Evolutionary conservation across 192 early-diverging fungal genomes (phyloP).

Genomic region (Jimgerdemannia lactiflua): DNA sequence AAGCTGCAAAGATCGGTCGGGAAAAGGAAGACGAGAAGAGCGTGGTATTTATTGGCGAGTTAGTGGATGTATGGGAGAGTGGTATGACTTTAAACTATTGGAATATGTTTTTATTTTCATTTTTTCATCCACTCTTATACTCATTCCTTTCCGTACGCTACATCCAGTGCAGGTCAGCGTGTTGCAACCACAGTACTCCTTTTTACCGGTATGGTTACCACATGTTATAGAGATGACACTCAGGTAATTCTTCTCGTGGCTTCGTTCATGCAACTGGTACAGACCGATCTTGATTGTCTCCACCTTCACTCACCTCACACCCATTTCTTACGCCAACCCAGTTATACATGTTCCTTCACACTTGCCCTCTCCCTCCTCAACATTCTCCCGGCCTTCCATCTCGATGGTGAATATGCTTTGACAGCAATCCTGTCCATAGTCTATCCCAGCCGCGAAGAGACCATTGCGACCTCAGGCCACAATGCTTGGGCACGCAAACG

Average conservation of each 20-base stretch:
- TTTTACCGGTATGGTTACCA: constrained; percentile 59
- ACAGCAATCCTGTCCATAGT: constrained; percentile 35
- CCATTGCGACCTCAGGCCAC: constrained; percentile 13
- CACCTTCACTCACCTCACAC: neutral
- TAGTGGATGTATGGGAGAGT: constrained; percentile 69
- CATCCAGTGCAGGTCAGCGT: constrained; percentile 57
- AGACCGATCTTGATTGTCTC: too few relatives aligned
- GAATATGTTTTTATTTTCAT: neutral
- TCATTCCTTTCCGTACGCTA: neutral
- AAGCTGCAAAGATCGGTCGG: neutral
- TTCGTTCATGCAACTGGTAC: neutral
- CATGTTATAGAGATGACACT: constrained; percentile 49
- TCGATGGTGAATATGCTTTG: constrained; percentile 74
- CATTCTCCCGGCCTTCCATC: constrained; percentile 65
- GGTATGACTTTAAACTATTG: constrained; percentile 26
- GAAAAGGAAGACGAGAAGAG: constrained; percentile 29
- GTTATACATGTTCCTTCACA: constrained; percentile 67
- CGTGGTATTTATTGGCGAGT: constrained; percentile 63
- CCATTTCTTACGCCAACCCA: constrained; percentile 7
- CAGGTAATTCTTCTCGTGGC: constrained; percentile 29
- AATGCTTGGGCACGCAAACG: neutral
- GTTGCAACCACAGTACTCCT: constrained; percentile 45
- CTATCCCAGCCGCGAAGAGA: constrained; percentile 16
- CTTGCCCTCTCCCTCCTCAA: constrained; percentile 66
- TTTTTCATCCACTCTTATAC: too few relatives aligned